Conservation (phyloP, 2,329 filamentous ascomycete genomes). For the Fusarium protoensiforme region DNA sequence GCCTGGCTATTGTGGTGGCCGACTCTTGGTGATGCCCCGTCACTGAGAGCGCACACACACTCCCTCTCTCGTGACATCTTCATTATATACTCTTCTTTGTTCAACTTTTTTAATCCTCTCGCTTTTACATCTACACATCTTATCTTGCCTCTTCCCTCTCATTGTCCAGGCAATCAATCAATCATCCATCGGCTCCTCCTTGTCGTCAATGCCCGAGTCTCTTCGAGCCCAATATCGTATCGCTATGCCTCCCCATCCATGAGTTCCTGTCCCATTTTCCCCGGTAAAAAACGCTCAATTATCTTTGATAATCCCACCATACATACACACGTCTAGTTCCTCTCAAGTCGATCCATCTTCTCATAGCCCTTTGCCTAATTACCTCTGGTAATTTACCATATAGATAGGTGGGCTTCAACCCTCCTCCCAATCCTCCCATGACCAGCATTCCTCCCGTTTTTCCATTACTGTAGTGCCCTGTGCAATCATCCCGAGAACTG, state of each 20-base stretch:
- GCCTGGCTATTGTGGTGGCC: not conserved
- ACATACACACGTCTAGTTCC: constrained; percentile 27
- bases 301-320: constrained; percentile 37
- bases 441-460: not conserved
- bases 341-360: constrained; percentile 19
- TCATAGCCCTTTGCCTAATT: constrained; percentile 8
- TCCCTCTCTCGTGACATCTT: not conserved
- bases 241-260: constrained; percentile 17
- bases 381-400: constrained; percentile 3
- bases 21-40: not conserved
- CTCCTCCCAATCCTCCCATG: not conserved
- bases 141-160: not conserved
- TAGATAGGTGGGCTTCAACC: constrained; percentile 4
- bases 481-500: constrained; percentile 69
- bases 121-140: constrained; percentile 33
- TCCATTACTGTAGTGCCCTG: not conserved
- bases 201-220: constrained; percentile 21
- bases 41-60: not conserved
- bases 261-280: constrained; percentile 20
- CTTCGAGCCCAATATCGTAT: constrained; percentile 1
- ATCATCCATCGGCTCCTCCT: not conserved
- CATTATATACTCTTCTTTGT: constrained; percentile 19
- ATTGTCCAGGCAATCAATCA: constrained; percentile 3
- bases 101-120: not conserved
- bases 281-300: constrained; percentile 36